Base-by-base conservation (phyloP, 2,329 filamentous ascomycete species). In the Alternaria arborescens region DNA sequence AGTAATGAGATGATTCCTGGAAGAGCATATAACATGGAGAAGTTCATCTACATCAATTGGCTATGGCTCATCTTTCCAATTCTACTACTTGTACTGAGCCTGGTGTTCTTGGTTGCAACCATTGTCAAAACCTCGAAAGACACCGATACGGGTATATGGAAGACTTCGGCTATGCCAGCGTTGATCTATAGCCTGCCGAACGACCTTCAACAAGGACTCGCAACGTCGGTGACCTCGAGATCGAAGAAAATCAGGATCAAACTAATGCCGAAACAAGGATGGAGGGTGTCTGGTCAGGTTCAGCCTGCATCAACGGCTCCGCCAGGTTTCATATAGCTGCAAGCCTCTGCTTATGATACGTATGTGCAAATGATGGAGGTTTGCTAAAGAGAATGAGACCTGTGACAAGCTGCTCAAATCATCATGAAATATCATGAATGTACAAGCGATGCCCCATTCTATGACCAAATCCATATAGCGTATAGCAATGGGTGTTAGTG, bases 121-220 rank as follows among this genome's bases (percentile, higher is more conserved):
- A 72, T 77, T 0, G 24, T 64, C 4, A 69, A 65, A 32, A 75
- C 66, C 2, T 66, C 70, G 0, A 60, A 52, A 5, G 65, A 68
- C 8, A 51, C 43, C 1, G 55, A 12, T 0, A 52, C 46, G 1
- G 70, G 67, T 0, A 36, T 73, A 1, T 78, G 73, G 74, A 78
- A 78, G 26, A 77, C 67, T 1, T 77, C 75, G 5, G 64, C 73
- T 0, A 71, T 77, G 65, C 71, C 75, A 0, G 62, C 70, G 1
- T 58, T 77, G 0, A 65, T 75, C 1, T 74, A 76, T 28, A 61
- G 73, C 2, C 38, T 75, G 2, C 70, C 70, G 1, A 58, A 69
- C 10, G 69, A 72, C 1, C 26, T 36, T 16, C 56, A 55, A 14
- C 6, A 18, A 11, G 34, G 28, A 20, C 2, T 58, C 14, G 16